Conservation (phyloP, 148 eudicot species). For the Vaccinium darrowii region DNA sequence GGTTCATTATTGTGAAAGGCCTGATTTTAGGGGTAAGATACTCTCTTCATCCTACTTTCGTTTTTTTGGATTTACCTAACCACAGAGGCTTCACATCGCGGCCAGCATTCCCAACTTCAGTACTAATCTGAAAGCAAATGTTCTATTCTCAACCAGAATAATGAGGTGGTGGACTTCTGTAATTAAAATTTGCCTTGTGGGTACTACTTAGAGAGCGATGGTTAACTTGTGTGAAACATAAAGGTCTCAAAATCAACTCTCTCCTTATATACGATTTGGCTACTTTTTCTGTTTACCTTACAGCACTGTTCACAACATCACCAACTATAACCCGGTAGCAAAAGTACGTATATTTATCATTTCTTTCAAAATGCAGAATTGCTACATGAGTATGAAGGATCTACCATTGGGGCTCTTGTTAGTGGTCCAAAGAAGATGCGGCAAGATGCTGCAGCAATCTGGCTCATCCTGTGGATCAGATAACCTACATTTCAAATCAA, state of each 20-base stretch:
- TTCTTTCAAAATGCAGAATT: constrained; percentile 34
- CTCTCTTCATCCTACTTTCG: background rate
- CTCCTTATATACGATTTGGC: too few relatives aligned
- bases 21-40: constrained; percentile 67
- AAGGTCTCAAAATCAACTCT: too few relatives aligned
- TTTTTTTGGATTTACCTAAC: background rate
- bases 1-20: constrained; percentile 66
- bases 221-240: background rate
- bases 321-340: too few relatives aligned
- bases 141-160: too few relatives aligned
- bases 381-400: constrained; percentile 47
- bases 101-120: too few relatives aligned
- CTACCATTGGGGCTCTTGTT: constrained; percentile 67
- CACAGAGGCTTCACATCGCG: too few relatives aligned
- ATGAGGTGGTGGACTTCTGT: background rate
- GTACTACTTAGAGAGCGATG: background rate
- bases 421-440: constrained; percentile 69
- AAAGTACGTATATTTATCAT: background rate
- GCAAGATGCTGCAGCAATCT: constrained; percentile 69
- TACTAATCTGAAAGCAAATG: too few relatives aligned
- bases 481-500: constrained; percentile 59
- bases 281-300: too few relatives aligned
- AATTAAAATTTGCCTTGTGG: background rate
- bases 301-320: too few relatives aligned
- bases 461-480: constrained; percentile 45